Evolutionary conservation across 495 filamentous ascomycete genomes (phyloP), one percentile per base, ranked within the genome.

Genomic region (Penicillium nucicola): DNA sequence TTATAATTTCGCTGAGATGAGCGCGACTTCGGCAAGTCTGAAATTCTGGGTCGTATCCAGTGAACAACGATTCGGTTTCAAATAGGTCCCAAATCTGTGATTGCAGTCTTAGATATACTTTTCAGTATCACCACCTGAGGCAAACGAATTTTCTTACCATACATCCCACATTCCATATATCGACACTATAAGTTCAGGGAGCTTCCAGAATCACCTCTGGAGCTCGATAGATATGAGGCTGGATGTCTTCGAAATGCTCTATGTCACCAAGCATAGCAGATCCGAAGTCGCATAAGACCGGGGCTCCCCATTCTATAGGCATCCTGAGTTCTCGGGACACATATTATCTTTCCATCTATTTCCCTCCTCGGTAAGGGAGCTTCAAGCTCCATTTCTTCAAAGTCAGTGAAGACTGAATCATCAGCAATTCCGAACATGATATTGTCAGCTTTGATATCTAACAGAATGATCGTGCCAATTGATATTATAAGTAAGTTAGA

Each of bases 141-240:
- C n/a, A n/a, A 12, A 50, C 45, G n/a, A 18, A 33, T 31, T 50
- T 35, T 60, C 65, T 67, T 60, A 74, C 74, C 64, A 76, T 62
- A n/a, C 69, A 61, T 40, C 70, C 74, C 52, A 74, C 55, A 33
- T 61, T 64, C 72, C 72, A 76, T 50, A 77, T 67, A 60, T 77
- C 72, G 23, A 72, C 55, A 9, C 61, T 71, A 37, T 56, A 66
- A 38, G 57, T 53, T 71, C 74, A 77, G 43, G 53, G 56, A 39
- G 55, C 61, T 44, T 61, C 45, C 39, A 75, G 35, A 37, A 75
- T 68, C 1, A 76, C 56, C 37, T 77, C 73, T 5, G 74, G 74
- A 30, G 71, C 67, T 48, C 71, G 58, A 55, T 75, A 77, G 45
- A 72, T 57, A 45, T 60, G 31, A 13, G 70, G 73, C 56, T 68